These are phyloP conservation scores for Annulohypoxylon stygium DNA, from an alignment of 495 filamentous ascomycete genomes.

Conservation along the genomic window DNA sequence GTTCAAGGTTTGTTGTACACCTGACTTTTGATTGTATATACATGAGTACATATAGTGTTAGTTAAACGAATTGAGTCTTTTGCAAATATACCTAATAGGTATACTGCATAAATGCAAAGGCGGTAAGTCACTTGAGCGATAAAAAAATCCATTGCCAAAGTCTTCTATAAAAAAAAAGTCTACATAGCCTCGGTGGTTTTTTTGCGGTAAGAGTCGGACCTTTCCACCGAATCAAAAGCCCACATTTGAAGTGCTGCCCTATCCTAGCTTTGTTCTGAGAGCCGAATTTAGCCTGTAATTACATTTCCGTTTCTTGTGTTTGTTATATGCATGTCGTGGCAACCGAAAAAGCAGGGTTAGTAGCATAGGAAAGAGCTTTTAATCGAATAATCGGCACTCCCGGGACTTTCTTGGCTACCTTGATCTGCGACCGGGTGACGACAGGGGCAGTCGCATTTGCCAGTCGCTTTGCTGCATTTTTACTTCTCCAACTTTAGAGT, in stretches of 20 bases:
- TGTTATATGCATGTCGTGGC: conserved; percentile 20
- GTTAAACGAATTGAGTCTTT: conserved; percentile 9
- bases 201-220: conserved; percentile 41
- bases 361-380: conserved; percentile 14
- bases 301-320: conserved; percentile 17
- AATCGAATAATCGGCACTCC: conserved; percentile 48
- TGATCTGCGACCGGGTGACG: conserved; percentile 47
- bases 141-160: conserved; percentile 31
- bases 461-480: conserved; percentile 32
- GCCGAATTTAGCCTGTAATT: conserved; percentile 48
- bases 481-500: conserved; percentile 40
- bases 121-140: conserved; percentile 35
- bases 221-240: conserved; percentile 42
- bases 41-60: not conserved
- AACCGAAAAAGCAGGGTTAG: conserved; percentile 11
- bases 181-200: conserved; percentile 45
- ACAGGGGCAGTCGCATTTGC: conserved; percentile 42
- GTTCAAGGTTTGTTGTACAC: not conserved
- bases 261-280: conserved; percentile 27
- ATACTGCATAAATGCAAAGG: conserved; percentile 27
- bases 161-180: conserved; percentile 15
- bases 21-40: not conserved
- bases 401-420: conserved; percentile 39
- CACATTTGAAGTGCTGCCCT: conserved; percentile 23
- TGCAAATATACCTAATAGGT: conserved; percentile 3